Base-by-base conservation (phyloP, 176 grass and related monocot genomes). In the Aechmea fasciata region DNA sequence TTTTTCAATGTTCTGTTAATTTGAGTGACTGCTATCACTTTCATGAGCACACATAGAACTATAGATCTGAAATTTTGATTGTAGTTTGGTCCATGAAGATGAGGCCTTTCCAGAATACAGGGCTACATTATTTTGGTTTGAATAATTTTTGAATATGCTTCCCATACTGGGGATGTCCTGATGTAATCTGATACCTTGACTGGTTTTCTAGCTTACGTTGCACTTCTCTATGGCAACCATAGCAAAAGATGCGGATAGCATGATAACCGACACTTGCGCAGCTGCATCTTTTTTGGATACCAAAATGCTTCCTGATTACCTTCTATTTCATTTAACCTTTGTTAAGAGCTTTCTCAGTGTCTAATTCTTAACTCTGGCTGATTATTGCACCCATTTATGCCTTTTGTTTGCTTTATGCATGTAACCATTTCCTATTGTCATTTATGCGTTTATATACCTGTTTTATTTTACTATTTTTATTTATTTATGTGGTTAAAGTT, bases 401-500 rank as follows among this genome's bases (percentile, higher is more conserved):
- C 9, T 59, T 18, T 59, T 18, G 19, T 17, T 18, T 59, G 15
- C n/a, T 59, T 59, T 59, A 59, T 59, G 54, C 54, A 59, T 59
- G 13, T 17, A 59, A 17, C 19, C 15, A 17, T 10, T 17, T 59
- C 54, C 19, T 59, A 20, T 59, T 59, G 54, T 17, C 54, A 59
- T 28, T 10, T 49, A 59, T 50, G 59, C 69, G 11, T 61, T 64
- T 26, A 50, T 11, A 66, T 47, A 22, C 57, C 14, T 68, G 25
- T 74, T 65, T 65, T 78, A 3, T 52, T 22, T 10, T 64, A 20
- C 50, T 54, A 76, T 48, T 68, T 59, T 71, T 71, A 78, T 25
- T 83, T 70, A 69, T 50, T 83, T 73, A 23, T 12, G 41, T 85
- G n/a, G 57, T 6, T 70, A 47, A 28, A 20, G 49, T 64, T 17